These are phyloP conservation scores for Colletotrichum agaves DNA, from an alignment of 2,329 filamentous ascomycete species.

Conservation along the genomic window DNA sequence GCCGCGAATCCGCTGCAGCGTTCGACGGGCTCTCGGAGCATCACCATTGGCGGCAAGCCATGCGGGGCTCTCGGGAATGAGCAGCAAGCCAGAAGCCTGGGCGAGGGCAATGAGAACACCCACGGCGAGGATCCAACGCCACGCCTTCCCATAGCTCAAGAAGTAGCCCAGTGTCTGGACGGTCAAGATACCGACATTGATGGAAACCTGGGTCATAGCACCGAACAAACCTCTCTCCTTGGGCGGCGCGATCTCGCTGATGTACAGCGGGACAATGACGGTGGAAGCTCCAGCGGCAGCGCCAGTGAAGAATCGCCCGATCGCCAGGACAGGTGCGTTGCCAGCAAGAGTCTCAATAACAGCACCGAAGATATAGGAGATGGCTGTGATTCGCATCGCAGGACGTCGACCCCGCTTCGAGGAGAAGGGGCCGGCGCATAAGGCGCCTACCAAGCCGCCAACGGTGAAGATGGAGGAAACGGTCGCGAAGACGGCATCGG, in stretches of 20 bases:
- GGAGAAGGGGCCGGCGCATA: slow-evolving; percentile 82
- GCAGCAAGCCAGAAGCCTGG: slow-evolving; percentile 76
- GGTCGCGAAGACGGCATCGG: slow-evolving; percentile 80
- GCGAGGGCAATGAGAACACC: slow-evolving; percentile 75
- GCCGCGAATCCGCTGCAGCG: slow-evolving; percentile 82
- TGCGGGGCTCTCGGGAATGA: slow-evolving; percentile 87
- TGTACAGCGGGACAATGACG: slow-evolving; percentile 93
- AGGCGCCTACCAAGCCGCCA: slow-evolving; percentile 85
- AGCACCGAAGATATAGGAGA: slow-evolving; percentile 82
- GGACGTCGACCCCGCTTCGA: slow-evolving; percentile 79
- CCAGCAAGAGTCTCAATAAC: slow-evolving; percentile 77
- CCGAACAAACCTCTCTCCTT: slow-evolving; percentile 81
- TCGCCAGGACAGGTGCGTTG: slow-evolving; percentile 72
- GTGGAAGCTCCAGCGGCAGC: slow-evolving; percentile 88
- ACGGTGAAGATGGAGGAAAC: slow-evolving; percentile 92
- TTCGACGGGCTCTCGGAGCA: slow-evolving; percentile 69
- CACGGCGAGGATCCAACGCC: slow-evolving; percentile 84
- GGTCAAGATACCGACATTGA: slow-evolving; percentile 88
- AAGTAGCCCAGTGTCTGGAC: slow-evolving; percentile 90
- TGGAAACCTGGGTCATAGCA: slow-evolving; percentile 89
- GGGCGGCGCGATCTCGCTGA: slow-evolving; percentile 88
- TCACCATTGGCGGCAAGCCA: slow-evolving; percentile 82
- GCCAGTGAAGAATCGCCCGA: slow-evolving; percentile 84
- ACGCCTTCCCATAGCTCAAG: slow-evolving; percentile 80
- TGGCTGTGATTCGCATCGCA: slow-evolving; percentile 80